phyloP scores from a whole-genome alignment of 106 monocot genomes.

The Vanilla planifolia region DNA sequence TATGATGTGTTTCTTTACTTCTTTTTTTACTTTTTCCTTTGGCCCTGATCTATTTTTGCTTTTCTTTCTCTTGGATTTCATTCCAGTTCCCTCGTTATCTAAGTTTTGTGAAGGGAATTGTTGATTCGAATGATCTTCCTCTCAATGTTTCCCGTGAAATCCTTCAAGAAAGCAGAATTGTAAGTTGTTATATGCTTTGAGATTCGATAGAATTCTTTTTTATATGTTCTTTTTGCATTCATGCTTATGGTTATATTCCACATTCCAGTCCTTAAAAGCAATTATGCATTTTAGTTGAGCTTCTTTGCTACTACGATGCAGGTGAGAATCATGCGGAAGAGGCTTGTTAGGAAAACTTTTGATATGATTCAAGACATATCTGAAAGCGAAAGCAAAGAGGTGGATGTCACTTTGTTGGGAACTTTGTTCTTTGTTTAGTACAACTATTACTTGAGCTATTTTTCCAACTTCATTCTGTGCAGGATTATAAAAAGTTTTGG shows the following conservation, averaged over 20 bases:
- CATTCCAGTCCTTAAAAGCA: background rate
- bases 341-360: constrained; percentile 97
- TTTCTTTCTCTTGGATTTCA: background rate
- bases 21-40: background rate
- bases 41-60: background rate
- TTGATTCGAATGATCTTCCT: constrained; percentile 97
- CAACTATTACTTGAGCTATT: background rate
- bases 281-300: background rate
- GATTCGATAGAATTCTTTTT: background rate
- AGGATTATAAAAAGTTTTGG: constrained; percentile 99
- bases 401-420: constrained; percentile 5
- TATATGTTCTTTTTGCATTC: background rate
- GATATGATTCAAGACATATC: constrained; percentile 98
- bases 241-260: background rate
- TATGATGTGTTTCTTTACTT: background rate
- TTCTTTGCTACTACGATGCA: constrained; percentile 7
- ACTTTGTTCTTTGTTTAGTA: background rate
- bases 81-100: constrained; percentile 90
- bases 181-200: constrained; percentile 29
- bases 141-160: constrained; percentile 99
- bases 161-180: constrained; percentile 98
- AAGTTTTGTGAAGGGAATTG: constrained; percentile 97
- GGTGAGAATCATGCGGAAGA: constrained; percentile 98
- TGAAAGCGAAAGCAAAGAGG: constrained; percentile 88
- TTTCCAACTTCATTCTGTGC: too few species aligned